Percentiles rank a stretch among this genome's conserved stretches.
Conservation (phyloP, 169 alveolate species). For the Plasmodium sp. region DNA sequence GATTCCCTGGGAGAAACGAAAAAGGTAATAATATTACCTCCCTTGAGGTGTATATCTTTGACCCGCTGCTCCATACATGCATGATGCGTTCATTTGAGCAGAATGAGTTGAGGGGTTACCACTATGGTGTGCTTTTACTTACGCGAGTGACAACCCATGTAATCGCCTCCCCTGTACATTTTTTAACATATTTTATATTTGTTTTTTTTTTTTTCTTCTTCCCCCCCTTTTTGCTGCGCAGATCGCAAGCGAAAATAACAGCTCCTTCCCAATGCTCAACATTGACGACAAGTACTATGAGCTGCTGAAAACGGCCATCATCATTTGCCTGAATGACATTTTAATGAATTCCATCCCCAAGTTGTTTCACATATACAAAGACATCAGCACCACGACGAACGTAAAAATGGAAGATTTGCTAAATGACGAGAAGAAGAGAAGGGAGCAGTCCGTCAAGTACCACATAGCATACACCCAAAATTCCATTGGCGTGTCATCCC, state of each 20-base stretch:
- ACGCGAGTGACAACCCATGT: neutral
- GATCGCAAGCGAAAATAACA: neutral
- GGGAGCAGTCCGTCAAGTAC: constrained; percentile 69
- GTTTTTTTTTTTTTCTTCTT: neutral
- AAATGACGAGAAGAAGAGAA: constrained; percentile 45
- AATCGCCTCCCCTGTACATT: neutral
- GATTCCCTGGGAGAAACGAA: neutral
- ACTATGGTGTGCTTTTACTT: neutral
- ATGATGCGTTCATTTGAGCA: neutral
- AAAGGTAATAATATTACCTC: constrained; percentile 1
- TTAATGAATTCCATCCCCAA: constrained; percentile 70
- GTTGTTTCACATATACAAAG: constrained; percentile 32
- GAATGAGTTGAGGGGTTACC: neutral
- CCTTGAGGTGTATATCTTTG: neutral
- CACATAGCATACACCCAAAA: constrained; percentile 69
- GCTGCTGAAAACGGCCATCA: constrained; percentile 60
- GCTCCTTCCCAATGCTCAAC: constrained; percentile 26
- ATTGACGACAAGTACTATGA: constrained; percentile 61
- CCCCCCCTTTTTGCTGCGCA: neutral
- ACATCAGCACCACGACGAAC: constrained; percentile 2
- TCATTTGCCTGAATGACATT: constrained; percentile 62
- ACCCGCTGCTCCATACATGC: neutral
- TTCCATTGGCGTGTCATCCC: constrained; percentile 32
- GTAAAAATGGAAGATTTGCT: constrained; percentile 37
- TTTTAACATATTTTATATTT: too few relatives aligned